These are phyloP conservation scores for Colletotrichum liriopes DNA, from an alignment of 2,329 filamentous ascomycete genomes.

Conservation along the genomic window DNA sequence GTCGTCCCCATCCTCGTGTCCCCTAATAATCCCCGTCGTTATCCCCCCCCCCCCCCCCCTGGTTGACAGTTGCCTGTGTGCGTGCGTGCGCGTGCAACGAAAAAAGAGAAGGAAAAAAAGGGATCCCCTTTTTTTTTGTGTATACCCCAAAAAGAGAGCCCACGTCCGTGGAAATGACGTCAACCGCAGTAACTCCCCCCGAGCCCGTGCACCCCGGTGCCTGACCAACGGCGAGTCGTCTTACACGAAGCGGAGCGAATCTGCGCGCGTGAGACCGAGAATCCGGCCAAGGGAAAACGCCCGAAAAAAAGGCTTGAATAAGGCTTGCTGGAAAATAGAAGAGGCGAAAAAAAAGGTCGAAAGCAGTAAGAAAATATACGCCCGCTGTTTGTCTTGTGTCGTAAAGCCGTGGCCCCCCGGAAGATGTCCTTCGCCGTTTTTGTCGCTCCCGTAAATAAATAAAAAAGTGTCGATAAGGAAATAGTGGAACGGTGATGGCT, in stretches of 20 bases:
- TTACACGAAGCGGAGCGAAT: background rate
- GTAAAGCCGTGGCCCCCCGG: conserved; percentile 13
- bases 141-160: conserved; percentile 5
- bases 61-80: conserved; percentile 37
- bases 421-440: conserved; percentile 14
- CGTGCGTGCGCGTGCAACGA: background rate
- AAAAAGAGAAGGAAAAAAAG: background rate
- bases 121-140: conserved; percentile 8
- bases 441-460: background rate
- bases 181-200: background rate
- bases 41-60: background rate
- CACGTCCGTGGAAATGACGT: conserved; percentile 10
- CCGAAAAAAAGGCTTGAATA: background rate
- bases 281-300: background rate
- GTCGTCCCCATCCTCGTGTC: conserved; percentile 6
- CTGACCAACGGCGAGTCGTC: background rate
- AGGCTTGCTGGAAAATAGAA: background rate
- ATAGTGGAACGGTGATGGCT: background rate
- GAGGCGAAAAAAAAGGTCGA: background rate
- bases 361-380: background rate
- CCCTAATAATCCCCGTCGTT: too few relatives aligned
- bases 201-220: conserved; percentile 3
- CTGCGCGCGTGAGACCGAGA: background rate
- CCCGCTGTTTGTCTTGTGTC: conserved; percentile 14
- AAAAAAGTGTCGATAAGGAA: background rate